Conservation (phyloP, 2,329 filamentous ascomycete species). For the Penicillium psychrosexuale region DNA sequence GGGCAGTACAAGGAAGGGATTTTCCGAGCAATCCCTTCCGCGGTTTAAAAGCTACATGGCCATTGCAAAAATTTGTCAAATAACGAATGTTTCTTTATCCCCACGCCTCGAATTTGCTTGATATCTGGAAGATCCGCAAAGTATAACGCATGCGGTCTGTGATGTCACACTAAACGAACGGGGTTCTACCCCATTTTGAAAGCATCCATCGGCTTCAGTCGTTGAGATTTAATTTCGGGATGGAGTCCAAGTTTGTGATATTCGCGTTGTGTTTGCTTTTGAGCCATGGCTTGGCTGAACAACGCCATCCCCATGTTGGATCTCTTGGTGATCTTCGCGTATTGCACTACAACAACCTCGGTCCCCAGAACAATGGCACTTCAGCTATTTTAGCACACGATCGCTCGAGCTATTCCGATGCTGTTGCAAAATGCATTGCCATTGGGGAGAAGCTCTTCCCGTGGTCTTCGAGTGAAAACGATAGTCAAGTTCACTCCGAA, state of each 20-base stretch:
- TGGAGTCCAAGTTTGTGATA: not conserved
- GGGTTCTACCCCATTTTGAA: not conserved
- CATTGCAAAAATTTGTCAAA: not conserved
- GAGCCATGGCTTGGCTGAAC: not conserved
- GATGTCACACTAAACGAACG: not conserved
- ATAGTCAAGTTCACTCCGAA: constrained; percentile 14
- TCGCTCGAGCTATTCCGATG: constrained; percentile 10
- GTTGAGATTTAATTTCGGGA: not conserved
- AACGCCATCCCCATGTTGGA: not conserved
- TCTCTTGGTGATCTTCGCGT: constrained; percentile 21
- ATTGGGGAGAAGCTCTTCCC: constrained; percentile 24
- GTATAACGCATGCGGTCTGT: not conserved
- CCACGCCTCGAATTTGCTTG: not conserved
- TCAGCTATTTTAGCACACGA: constrained; percentile 21
- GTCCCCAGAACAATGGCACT: constrained; percentile 25
- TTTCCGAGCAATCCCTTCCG: not conserved
- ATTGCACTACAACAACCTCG: constrained; percentile 27
- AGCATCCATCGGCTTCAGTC: not conserved
- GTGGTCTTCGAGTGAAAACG: constrained; percentile 3
- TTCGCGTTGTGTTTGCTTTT: not conserved
- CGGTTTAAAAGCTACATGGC: not conserved
- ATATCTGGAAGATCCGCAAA: not conserved
- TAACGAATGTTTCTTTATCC: too few species aligned
- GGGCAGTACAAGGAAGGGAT: not conserved
- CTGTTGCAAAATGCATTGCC: constrained; percentile 16